A percentile compares a stretch with the other conserved stretches of the same genome.
Conservation (phyloP, 768 basidiomycete genomes). For the Hysterangium stoloniferum region DNA sequence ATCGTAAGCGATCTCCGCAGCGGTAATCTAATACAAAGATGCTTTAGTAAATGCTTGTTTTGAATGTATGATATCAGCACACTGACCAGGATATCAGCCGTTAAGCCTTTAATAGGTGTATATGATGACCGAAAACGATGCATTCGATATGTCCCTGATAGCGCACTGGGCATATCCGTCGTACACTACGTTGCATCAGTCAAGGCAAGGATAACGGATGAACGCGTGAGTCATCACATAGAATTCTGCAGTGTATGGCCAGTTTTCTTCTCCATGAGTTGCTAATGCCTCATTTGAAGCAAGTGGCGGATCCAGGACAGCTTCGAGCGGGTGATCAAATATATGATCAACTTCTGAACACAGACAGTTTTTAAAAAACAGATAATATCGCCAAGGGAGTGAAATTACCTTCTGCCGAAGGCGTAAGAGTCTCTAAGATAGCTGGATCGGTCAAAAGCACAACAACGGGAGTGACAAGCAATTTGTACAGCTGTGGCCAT, state of each 20-base stretch:
- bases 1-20: constrained; percentile 60
- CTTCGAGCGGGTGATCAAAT: constrained; percentile 73
- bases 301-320: constrained; percentile 54
- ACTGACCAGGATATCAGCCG: constrained; percentile 72
- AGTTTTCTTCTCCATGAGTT: constrained; percentile 55
- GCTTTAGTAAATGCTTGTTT: neutral
- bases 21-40: constrained; percentile 48
- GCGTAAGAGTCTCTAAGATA: constrained; percentile 43
- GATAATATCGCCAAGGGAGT: neutral
- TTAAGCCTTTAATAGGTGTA: constrained; percentile 79
- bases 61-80: neutral
- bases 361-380: neutral
- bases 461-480: constrained; percentile 75
- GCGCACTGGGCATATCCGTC: constrained; percentile 47
- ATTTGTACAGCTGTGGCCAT: constrained; percentile 48
- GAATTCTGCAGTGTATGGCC: constrained; percentile 69
- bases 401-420: constrained; percentile 35
- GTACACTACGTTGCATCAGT: constrained; percentile 40
- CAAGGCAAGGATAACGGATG: neutral
- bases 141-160: constrained; percentile 59
- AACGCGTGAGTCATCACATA: constrained; percentile 42
- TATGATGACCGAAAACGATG: constrained; percentile 74
- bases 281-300: constrained; percentile 40
- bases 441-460: constrained; percentile 52
- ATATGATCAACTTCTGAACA: constrained; percentile 62